Evolutionary conservation across 2,329 filamentous ascomycete genomes (phyloP), one percentile per base, ranked within the genome.

Genomic region (Aureobasidium musti): DNA sequence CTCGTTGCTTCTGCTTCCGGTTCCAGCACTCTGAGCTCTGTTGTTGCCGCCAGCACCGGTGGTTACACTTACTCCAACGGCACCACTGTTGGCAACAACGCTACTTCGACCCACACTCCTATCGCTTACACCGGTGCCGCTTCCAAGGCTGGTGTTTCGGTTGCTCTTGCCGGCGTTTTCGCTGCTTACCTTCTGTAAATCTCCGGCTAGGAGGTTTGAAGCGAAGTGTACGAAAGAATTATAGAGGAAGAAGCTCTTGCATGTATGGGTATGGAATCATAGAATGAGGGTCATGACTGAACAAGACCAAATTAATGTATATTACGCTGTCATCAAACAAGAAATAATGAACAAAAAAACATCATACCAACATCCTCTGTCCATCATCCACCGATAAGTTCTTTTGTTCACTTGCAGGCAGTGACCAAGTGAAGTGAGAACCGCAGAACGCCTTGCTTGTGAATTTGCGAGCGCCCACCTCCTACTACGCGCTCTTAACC

Each of bases 81-180:
- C 53, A 59, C 63, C 30, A 30, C 53, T 41, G 39, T 23, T 52
- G 53, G 53, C 33, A 54, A 56, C 23, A 65, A 65, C 30, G 52
- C 28, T 19, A 65, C 63, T 33, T 39, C 63, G 1, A 65, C 63
- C 17, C 10, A 47, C 52, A 65, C 63, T 8, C 52, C 63, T 30
- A 5, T 49, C 28, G n/a, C 41, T 30, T 65, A 65, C 63, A 65
- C 63, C 5, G 63, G 63, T 52, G 63, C 63, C 30, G 63, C 63
- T 14, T 43, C 45, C 41, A 65, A 65, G 63, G 52, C 63, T 35
- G 63, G 63, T 39, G 50, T 57, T 19, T 52, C 63, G 6, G 63
- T 30, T 26, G 50, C 50, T 23, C 30, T 63, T 13, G 53, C 63
- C 19, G 52, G 63, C 50, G 21, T 65, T n/a, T 59, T 65, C 41